Conservation (phyloP, 768 basidiomycete genomes). For the Nidularia sp. region DNA sequence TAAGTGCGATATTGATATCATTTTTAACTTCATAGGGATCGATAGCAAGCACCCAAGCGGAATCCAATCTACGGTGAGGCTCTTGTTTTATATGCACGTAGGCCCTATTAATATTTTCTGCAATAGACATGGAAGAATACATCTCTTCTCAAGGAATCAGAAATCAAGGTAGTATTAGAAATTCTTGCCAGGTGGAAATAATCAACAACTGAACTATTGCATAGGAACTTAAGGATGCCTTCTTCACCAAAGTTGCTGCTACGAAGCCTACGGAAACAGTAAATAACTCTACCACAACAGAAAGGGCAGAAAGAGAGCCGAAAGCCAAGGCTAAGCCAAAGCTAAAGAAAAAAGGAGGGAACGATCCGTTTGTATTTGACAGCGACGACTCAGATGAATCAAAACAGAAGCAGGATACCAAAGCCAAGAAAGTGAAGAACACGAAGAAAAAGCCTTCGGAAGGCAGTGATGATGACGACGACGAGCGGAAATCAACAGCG, state of each 20-base stretch:
- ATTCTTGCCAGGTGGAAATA: no score
- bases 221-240: slow-evolving; percentile 63
- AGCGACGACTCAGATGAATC: slow-evolving; percentile 20
- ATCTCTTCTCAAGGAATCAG: slow-evolving; percentile 51
- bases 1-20: no score
- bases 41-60: slow-evolving; percentile 78
- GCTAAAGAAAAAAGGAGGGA: slow-evolving; percentile 43
- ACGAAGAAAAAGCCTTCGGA: slow-evolving; percentile 7
- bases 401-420: slow-evolving; percentile 9
- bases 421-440: slow-evolving; percentile 10
- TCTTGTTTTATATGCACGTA: background rate
- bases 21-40: slow-evolving; percentile 35
- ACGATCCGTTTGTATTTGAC: slow-evolving; percentile 62
- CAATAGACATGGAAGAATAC: slow-evolving; percentile 65
- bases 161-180: slow-evolving; percentile 47
- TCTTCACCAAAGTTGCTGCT: slow-evolving; percentile 41
- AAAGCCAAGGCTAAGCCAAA: slow-evolving; percentile 33
- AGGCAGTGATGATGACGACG: slow-evolving; percentile 18
- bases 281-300: slow-evolving; percentile 8
- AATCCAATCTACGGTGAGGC: slow-evolving; percentile 59
- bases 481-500: slow-evolving; percentile 12
- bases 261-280: slow-evolving; percentile 15
- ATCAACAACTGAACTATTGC: background rate
- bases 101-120: no score
- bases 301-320: slow-evolving; percentile 10